Conservation (phyloP, 78 protist genomes). For the Paulinella micropora region DNA sequence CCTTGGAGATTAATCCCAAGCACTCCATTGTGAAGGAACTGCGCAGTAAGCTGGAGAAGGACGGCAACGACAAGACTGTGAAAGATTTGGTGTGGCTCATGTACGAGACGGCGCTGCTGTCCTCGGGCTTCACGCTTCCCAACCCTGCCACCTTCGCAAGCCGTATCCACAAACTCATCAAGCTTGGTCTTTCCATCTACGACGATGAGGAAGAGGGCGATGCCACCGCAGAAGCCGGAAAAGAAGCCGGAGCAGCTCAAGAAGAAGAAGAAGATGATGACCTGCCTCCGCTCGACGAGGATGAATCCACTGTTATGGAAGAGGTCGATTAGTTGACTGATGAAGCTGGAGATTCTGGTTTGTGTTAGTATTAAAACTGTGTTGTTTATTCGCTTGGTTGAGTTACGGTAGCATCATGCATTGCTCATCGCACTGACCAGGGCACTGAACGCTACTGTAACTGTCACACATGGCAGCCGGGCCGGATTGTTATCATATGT, state of each 20-base stretch:
- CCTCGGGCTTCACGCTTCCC: conserved; percentile 94
- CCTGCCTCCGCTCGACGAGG: background rate
- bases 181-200: conserved; percentile 61
- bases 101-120: conserved; percentile 88
- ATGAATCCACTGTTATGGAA: background rate
- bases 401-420: background rate
- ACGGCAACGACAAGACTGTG: conserved; percentile 70
- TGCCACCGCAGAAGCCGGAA: too few relatives aligned
- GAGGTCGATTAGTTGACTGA: background rate
- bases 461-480: background rate
- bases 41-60: conserved; percentile 48
- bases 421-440: background rate
- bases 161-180: conserved; percentile 94
- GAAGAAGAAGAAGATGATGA: background rate
- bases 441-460: background rate
- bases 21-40: conserved; percentile 81
- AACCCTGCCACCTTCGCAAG: conserved; percentile 77
- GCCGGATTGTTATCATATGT: too few relatives aligned
- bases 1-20: conserved; percentile 91
- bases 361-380: background rate
- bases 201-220: conserved; percentile 35
- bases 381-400: background rate
- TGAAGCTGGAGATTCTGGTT: background rate
- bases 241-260: background rate
- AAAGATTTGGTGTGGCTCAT: conserved; percentile 85